Evolutionary conservation across 2,329 filamentous ascomycete species (phyloP).

Genomic region (Neofusicoccum ribis): DNA sequence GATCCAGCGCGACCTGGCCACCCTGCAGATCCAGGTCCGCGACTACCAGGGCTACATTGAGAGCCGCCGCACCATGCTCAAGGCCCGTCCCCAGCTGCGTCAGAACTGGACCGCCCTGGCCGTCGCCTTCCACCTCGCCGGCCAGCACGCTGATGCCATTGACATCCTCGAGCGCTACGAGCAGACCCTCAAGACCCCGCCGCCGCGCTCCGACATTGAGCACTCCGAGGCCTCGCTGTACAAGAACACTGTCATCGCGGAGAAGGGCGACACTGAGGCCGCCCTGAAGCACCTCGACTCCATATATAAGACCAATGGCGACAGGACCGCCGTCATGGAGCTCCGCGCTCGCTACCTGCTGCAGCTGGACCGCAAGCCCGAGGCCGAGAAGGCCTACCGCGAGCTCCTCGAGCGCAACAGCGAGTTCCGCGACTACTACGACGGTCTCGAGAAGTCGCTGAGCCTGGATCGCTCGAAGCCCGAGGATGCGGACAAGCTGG

Average conservation of each 20-base stretch:
- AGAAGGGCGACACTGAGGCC: slow-evolving; percentile 77
- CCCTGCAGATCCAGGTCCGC: slow-evolving; percentile 93
- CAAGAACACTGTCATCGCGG: slow-evolving; percentile 92
- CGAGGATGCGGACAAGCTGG: slow-evolving; percentile 67
- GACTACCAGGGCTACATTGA: slow-evolving; percentile 93
- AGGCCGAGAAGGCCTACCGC: slow-evolving; percentile 80
- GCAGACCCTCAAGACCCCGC: slow-evolving; percentile 81
- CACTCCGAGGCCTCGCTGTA: slow-evolving; percentile 93
- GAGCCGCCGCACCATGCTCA: slow-evolving; percentile 84
- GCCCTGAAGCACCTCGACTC: slow-evolving; percentile 84
- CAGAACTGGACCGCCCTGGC: slow-evolving; percentile 98
- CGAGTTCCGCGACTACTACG: slow-evolving; percentile 85
- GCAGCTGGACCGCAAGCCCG: slow-evolving; percentile 72
- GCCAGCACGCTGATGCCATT: slow-evolving; percentile 82
- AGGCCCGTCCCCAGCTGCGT: slow-evolving; percentile 75
- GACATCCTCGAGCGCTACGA: slow-evolving; percentile 90
- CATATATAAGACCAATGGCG: slow-evolving; percentile 74
- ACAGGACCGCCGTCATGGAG: slow-evolving; percentile 84
- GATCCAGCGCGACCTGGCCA: slow-evolving; percentile 90
- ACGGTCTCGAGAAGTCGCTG: slow-evolving; percentile 69
- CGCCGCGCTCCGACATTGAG: slow-evolving; percentile 78
- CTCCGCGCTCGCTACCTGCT: slow-evolving; percentile 80
- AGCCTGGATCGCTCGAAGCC: slow-evolving; percentile 62
- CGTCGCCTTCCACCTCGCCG: slow-evolving; percentile 87
- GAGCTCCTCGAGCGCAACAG: slow-evolving; percentile 81